Evolutionary conservation across 805 yeast genomes (phyloP).

Genomic region (Zygosaccharomyces rouxii): DNA sequence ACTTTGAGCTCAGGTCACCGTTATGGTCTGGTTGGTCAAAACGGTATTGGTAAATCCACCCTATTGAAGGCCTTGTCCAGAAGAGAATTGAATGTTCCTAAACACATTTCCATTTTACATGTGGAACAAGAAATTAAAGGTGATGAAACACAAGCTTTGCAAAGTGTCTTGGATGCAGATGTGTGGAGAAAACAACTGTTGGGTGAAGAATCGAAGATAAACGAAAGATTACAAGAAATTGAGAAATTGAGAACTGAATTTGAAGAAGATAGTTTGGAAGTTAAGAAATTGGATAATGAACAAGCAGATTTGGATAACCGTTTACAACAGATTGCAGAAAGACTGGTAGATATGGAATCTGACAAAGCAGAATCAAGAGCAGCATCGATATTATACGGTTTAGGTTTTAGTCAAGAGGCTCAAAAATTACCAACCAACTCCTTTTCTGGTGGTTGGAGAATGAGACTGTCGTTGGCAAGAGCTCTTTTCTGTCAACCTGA

Average conservation of each 20-base stretch:
- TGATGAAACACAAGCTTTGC: conserved; percentile 85
- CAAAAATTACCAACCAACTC: conserved; percentile 80
- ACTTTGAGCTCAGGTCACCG: conserved; percentile 88
- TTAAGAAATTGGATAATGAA: conserved; percentile 79
- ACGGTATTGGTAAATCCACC: conserved; percentile 99
- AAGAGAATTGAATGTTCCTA: conserved; percentile 91
- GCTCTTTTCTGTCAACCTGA: conserved; percentile 98
- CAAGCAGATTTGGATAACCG: conserved; percentile 78
- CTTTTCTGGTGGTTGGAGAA: conserved; percentile 99
- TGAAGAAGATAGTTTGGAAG: conserved; percentile 70
- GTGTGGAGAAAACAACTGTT: conserved; percentile 95
- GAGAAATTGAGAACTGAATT: conserved; percentile 65
- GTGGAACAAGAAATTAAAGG: conserved; percentile 97
- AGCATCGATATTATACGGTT: conserved; percentile 85
- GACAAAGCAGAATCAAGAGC: conserved; percentile 98
- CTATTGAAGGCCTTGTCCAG: conserved; percentile 83
- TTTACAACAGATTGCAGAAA: conserved; percentile 73
- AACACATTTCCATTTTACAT: conserved; percentile 90
- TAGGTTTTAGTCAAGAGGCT: conserved; percentile 87
- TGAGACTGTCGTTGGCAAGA: conserved; percentile 97
- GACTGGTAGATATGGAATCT: conserved; percentile 87
- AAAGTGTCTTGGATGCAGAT: conserved; percentile 97
- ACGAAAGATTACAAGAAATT: conserved; percentile 71
- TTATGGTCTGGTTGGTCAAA: conserved; percentile 96
- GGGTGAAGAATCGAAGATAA: conserved; percentile 67